phyloP scores from a whole-genome alignment of 371 early-diverging fungal species.

The Mortierella sp. region DNA sequence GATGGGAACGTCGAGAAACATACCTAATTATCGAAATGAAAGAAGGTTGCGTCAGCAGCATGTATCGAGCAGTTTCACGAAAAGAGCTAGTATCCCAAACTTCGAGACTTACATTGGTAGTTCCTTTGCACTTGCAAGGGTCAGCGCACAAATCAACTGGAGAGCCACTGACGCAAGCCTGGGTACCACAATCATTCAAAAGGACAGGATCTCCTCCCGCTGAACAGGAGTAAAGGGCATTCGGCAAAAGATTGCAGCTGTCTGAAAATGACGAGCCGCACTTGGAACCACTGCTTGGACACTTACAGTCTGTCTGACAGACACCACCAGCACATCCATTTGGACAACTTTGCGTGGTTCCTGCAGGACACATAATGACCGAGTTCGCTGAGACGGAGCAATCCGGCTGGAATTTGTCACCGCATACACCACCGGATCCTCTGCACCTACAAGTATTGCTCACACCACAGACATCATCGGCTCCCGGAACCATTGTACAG shows the following conservation, averaged over 20 bases:
- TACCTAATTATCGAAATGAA: not conserved
- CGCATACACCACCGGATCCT: slow-evolving; percentile 5
- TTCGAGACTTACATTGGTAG: not conserved
- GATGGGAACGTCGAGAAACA: slow-evolving; percentile 14
- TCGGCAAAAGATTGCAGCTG: not conserved
- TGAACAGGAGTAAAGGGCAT: not conserved
- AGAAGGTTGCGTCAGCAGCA: not conserved
- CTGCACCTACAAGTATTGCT: slow-evolving; percentile 4
- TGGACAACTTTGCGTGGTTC: slow-evolving; percentile 1
- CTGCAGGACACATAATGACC: not conserved
- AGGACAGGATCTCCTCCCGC: not conserved
- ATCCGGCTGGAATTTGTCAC: not conserved
- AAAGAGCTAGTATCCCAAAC: too few species aligned
- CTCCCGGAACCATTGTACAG: slow-evolving; percentile 3
- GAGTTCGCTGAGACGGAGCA: slow-evolving; percentile 1
- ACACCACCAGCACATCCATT: slow-evolving; percentile 2
- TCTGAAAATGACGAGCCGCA: not conserved
- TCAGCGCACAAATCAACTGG: not conserved
- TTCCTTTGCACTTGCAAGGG: not conserved
- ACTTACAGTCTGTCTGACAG: not conserved
- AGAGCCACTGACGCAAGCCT: not conserved
- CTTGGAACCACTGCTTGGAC: not conserved
- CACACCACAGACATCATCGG: slow-evolving; percentile 4
- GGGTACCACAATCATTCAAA: not conserved
- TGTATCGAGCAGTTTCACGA: too few species aligned